Base-by-base conservation (phyloP, 768 basidiomycete genomes). In the Tricholoma terreum region DNA sequence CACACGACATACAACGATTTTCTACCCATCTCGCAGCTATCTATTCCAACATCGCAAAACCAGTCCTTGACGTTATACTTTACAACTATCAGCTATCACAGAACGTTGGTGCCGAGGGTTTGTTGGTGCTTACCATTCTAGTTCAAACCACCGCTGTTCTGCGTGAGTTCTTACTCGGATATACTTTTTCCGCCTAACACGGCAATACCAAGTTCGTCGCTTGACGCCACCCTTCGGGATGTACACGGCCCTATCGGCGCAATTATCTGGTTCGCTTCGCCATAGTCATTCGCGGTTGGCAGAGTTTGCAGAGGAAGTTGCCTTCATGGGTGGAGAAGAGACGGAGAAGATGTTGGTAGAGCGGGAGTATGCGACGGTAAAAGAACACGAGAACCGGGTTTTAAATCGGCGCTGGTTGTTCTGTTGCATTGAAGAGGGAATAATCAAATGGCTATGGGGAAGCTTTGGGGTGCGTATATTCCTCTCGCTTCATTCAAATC, bases 381-480 rank as follows among this genome's bases (percentile, higher is more conserved):
- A 96, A 57, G 86, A 85, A 67, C 96, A 98, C 63, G 89, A 94
- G 70, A 89, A 89, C 62, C 80, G 81, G 57, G 89, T 95, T 1
- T 77, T 95, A 63, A 75, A 81, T 24, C 85, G 89, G 60, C 78
- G 89, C 33, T 91, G 95, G 82, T 92, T 88, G 89, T 92, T 96
- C 71, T 85, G 89, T 1, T 90, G 94, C 67, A 83, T 88, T 15
- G 96, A 99, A 71, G 96, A 98, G 71, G 94, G 92, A 2, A 86
- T 99, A 43, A 88, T 98, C 65, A 98, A 99, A 73, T 98, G 88
- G 89, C 66, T 95, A 7, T 99, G 96, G 96, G 95, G 96, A 63
- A 89, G 87, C 69, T 89, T 95, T 69, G 96, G 96, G 36, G 87
- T 94, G 66, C 56, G 86, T 80, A 34, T 15, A 7, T 10, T 49